A percentile compares a stretch with the other conserved stretches of the same genome.
phyloP scores from a whole-genome alignment of 352 stramenopile species.

The Thraustotheca clavata region DNA sequence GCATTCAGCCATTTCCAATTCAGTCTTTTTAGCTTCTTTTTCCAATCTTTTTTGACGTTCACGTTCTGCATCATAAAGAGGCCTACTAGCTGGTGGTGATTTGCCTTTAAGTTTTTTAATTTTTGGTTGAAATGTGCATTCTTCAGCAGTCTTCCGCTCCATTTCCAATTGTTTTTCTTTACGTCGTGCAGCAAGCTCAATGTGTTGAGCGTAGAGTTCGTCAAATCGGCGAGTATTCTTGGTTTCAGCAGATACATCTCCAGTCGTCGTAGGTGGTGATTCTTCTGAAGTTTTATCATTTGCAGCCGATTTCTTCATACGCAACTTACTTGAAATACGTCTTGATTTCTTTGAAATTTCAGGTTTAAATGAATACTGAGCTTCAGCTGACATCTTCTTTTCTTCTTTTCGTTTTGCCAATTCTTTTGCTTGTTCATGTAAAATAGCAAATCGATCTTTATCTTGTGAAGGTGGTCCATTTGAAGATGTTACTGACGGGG shows the following conservation, averaged over 20 bases:
- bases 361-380: constrained; percentile 17
- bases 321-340: neutral
- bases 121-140: constrained; percentile 72
- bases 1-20: constrained; percentile 50
- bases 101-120: constrained; percentile 45
- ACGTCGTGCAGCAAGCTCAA: constrained; percentile 54
- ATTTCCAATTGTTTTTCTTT: constrained; percentile 57
- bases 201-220: constrained; percentile 62
- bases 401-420: constrained; percentile 8
- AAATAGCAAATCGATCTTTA: constrained; percentile 9
- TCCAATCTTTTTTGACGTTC: constrained; percentile 59
- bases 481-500: neutral
- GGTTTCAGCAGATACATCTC: neutral
- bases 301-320: neutral
- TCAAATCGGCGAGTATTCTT: constrained; percentile 23
- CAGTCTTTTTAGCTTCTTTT: constrained; percentile 63
- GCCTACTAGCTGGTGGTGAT: constrained; percentile 39
- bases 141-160: constrained; percentile 42
- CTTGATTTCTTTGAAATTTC: constrained; percentile 16
- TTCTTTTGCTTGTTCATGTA: constrained; percentile 18
- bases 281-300: neutral
- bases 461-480: neutral
- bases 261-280: neutral
- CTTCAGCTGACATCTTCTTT: constrained; percentile 1
- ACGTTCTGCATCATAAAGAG: constrained; percentile 61